Percentiles rank a stretch among this genome's conserved stretches.
phyloP scores from a whole-genome alignment of 1,139 yeast species.

The Schizosaccharomyces versatilis region DNA sequence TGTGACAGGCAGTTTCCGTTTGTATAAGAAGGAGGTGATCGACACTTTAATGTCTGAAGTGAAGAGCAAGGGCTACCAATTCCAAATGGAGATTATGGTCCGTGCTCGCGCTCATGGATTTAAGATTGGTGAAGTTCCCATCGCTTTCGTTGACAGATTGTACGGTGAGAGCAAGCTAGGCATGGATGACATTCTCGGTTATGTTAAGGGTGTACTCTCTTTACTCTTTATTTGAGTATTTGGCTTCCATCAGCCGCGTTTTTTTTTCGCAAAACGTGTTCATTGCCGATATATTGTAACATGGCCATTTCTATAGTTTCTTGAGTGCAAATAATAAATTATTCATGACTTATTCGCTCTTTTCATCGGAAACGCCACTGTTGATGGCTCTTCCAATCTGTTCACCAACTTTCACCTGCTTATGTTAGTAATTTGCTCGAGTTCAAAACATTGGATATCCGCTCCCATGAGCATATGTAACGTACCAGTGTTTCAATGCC shows the following conservation, averaged over 20 bases:
- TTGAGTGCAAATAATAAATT: background rate
- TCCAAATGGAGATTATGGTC: constrained; percentile 83
- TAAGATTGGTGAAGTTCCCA: constrained; percentile 61
- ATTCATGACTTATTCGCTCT: background rate
- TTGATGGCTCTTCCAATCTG: background rate
- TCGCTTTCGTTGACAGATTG: constrained; percentile 55
- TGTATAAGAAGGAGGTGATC: constrained; percentile 50
- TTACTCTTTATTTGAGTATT: background rate
- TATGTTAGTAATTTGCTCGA: too few relatives aligned
- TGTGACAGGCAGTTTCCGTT: constrained; percentile 58
- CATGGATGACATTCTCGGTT: constrained; percentile 62
- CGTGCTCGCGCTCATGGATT: constrained; percentile 53
- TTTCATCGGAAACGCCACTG: background rate
- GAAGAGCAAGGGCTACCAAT: constrained; percentile 59
- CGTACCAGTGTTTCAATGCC: constrained; percentile 62
- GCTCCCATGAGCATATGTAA: background rate
- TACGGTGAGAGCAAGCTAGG: constrained; percentile 68
- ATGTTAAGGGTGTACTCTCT: constrained; percentile 40
- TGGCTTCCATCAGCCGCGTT: too few relatives aligned
- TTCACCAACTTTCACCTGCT: background rate
- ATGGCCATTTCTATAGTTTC: too few relatives aligned
- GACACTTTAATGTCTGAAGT: constrained; percentile 47
- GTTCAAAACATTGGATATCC: too few relatives aligned
- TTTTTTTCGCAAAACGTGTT: background rate
- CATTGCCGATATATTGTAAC: background rate